Base-by-base conservation (phyloP, 1,139 yeast genomes). In the Pichia sp. region DNA sequence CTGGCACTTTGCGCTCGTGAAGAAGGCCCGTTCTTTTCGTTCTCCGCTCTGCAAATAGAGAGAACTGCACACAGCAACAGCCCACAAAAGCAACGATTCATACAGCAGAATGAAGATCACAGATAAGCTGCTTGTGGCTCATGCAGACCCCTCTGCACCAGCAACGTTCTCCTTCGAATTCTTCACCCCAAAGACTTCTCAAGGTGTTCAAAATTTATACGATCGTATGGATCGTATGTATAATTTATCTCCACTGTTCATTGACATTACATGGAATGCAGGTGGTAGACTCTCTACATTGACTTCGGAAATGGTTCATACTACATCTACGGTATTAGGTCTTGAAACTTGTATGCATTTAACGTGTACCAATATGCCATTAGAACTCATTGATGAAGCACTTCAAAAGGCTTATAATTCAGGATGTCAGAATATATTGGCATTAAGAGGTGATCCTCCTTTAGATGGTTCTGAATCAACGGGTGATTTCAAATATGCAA, bases 191-290 rank as follows among this genome's bases (percentile, higher is more conserved):
- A 91, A 91, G 66, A 91, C 98, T 1, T 71, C 93, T 18, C 96
- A 91, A 60, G 98, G 98, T 58, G 93, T 88, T 22, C 96, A 88
- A 59, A 91, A 91, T 56, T 69, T 91, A 41, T 91, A 88, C 62
- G 98, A 91, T 59, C 74, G 98, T 58, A 91, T 91, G 93, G 97
- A 91, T 56, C 75, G 96, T 60, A 91, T 91, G 98, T 86, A 85
- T 60, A 88, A 84, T 48, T 68, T 88, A 52, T 81, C 82, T 46
- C 98, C 98, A 1, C 77, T 84, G 45, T 91, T 91, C 58, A 79
- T 91, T 42, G 98, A 91, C 56, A 84, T 91, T 46, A 91, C 98
- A 2, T 91, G 98, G 98, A 88, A 88, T 53, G 98, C 98, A 3
- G 98, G 98, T 29, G 97, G 97, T 8, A 69, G 88, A 41, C 64